Percentiles rank a stretch among this genome's conserved stretches.
These are phyloP conservation scores for Paramecium sexaurelia DNA, from an alignment of 73 alveolate genomes.

Conservation along the genomic window DNA sequence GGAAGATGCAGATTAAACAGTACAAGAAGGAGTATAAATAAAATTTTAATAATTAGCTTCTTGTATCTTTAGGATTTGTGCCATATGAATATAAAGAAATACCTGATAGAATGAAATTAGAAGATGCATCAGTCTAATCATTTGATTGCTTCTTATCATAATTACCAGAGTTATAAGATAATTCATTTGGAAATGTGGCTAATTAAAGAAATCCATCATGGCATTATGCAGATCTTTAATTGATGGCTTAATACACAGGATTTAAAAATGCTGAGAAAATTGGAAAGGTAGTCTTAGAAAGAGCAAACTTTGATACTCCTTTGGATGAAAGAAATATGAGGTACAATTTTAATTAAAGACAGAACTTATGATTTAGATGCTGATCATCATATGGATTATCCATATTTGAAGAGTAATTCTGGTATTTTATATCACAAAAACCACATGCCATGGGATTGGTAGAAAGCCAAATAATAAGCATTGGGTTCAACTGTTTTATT, in stretches of 20 bases:
- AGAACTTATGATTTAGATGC: conserved; percentile 60
- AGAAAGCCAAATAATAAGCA: background rate
- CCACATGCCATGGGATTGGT: conserved; percentile 53
- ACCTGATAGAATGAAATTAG: background rate
- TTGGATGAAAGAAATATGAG: conserved; percentile 55
- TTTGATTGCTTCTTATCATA: background rate
- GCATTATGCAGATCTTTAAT: conserved; percentile 24
- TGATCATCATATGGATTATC: conserved; percentile 42
- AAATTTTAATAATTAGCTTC: background rate
- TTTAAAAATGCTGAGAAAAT: background rate
- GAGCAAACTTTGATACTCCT: background rate
- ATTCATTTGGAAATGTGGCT: background rate
- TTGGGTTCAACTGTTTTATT: background rate
- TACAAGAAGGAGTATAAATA: conserved; percentile 45
- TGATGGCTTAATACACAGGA: conserved; percentile 14
- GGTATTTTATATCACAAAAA: conserved; percentile 28
- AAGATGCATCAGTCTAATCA: conserved; percentile 4
- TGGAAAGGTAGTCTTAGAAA: conserved; percentile 23
- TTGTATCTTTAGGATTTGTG: conserved; percentile 51
- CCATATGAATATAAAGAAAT: conserved; percentile 41
- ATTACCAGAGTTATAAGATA: conserved; percentile 47
- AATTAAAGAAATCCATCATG: background rate
- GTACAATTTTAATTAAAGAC: background rate
- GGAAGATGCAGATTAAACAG: conserved; percentile 57
- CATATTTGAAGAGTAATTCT: conserved; percentile 38